phyloP scores from a whole-genome alignment of 2,329 filamentous ascomycete genomes.

The Rhexocercosporidium sp. region DNA sequence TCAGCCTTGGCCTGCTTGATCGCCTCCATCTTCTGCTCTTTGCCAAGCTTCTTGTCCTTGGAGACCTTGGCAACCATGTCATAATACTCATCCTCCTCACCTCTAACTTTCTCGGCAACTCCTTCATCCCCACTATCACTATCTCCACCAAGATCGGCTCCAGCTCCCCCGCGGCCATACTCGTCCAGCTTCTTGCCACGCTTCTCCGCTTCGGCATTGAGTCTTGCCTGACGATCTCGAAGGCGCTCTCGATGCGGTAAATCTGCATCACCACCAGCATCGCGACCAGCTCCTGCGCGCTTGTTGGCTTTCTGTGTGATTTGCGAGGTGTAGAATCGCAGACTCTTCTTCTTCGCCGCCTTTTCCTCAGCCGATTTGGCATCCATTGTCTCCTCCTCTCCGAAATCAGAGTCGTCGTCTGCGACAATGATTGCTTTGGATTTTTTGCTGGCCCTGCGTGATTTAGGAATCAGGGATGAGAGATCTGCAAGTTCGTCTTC shows the following conservation, averaged over 20 bases:
- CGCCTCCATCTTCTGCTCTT: conserved; percentile 61
- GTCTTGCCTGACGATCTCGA: conserved; percentile 80
- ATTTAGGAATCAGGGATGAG: conserved; percentile 35
- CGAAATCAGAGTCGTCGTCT: conserved; percentile 86
- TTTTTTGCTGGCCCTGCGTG: conserved; percentile 31
- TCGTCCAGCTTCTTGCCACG: conserved; percentile 72
- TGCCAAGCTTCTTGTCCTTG: conserved; percentile 76
- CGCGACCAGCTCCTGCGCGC: conserved; percentile 73
- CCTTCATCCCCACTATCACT: conserved; percentile 46
- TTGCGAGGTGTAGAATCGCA: conserved; percentile 98
- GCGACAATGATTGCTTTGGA: conserved; percentile 54
- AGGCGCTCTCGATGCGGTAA: conserved; percentile 89
- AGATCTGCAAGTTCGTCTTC: conserved; percentile 50
- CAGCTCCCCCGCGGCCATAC: conserved; percentile 63
- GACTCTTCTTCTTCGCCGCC: conserved; percentile 84
- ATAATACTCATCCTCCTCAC: conserved; percentile 78
- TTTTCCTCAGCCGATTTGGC: conserved; percentile 84
- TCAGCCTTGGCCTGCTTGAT: conserved; percentile 63
- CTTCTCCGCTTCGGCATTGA: conserved; percentile 87
- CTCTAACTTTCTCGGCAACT: conserved; percentile 46
- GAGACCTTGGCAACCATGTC: conserved; percentile 77
- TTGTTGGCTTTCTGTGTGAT: conserved; percentile 94
- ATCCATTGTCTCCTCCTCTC: conserved; percentile 83
- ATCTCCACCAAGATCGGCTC: conserved; percentile 66
- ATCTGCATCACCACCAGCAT: conserved; percentile 80